Conservation (phyloP, 2,329 filamentous ascomycete genomes). For the Phyllosticta citriasiana region DNA sequence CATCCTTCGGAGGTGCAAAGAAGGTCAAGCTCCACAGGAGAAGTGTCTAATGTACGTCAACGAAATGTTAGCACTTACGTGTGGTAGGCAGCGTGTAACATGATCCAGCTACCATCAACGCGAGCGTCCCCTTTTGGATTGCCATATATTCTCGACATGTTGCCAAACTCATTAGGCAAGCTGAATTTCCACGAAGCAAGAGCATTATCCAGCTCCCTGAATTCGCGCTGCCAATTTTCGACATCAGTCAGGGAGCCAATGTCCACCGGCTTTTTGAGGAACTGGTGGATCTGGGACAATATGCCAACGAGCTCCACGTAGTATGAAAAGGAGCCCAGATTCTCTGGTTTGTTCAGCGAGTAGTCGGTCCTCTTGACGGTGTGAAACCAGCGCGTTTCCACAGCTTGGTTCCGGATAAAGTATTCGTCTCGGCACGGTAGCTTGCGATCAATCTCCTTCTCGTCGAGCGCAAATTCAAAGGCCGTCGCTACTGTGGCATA, state of each 20-base stretch:
- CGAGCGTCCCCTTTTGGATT: constrained; percentile 17
- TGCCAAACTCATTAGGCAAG: constrained; percentile 73
- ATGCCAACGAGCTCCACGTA: constrained; percentile 87
- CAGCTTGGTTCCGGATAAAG: constrained; percentile 72
- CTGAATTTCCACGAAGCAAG: constrained; percentile 76
- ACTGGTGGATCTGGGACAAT: constrained; percentile 76
- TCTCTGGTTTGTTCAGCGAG: constrained; percentile 60
- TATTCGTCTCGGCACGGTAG: constrained; percentile 81
- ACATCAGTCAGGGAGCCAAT: constrained; percentile 77
- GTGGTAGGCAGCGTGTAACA: constrained; percentile 84
- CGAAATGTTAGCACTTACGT: constrained; percentile 43
- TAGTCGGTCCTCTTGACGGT: constrained; percentile 44
- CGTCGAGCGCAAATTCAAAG: constrained; percentile 82
- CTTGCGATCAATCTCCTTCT: constrained; percentile 79
- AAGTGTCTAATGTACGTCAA: not conserved
- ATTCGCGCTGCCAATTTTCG: constrained; percentile 79
- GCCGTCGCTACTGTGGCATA: constrained; percentile 87
- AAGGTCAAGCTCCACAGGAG: not conserved
- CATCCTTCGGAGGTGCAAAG: no score
- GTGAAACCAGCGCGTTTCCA: constrained; percentile 76
- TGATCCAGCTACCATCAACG: constrained; percentile 75
- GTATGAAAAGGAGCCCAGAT: constrained; percentile 78
- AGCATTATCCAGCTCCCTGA: constrained; percentile 72
- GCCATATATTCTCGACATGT: constrained; percentile 67
- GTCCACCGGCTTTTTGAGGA: constrained; percentile 80